Evolutionary conservation across 805 yeast species (phyloP).

Genomic region (Clavispora santaluciae): DNA sequence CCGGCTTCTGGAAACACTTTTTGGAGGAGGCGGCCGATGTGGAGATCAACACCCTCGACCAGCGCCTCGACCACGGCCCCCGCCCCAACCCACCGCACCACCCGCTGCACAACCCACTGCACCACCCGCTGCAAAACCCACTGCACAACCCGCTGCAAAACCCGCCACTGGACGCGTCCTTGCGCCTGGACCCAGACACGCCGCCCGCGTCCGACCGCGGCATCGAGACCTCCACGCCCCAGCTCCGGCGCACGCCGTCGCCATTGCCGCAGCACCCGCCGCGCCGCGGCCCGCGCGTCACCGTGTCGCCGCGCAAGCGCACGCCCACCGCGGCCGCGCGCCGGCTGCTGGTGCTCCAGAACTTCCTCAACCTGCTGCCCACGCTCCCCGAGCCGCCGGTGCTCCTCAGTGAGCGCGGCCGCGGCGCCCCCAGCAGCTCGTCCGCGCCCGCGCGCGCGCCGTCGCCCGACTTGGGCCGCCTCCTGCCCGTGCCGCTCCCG

Average conservation of each 20-base stretch:
- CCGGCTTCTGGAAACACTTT: slow-evolving; percentile 71
- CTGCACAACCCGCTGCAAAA: not conserved
- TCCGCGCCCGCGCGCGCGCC: slow-evolving; percentile 7
- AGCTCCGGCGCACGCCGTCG: slow-evolving; percentile 13
- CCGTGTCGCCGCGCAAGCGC: slow-evolving; percentile 22
- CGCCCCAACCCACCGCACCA: slow-evolving; percentile 1
- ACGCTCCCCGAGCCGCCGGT: slow-evolving; percentile 42
- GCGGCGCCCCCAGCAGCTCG: slow-evolving; percentile 10
- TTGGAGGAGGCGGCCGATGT: slow-evolving; percentile 73
- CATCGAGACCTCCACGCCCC: slow-evolving; percentile 27
- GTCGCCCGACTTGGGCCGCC: slow-evolving; percentile 8
- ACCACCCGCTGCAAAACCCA: not conserved
- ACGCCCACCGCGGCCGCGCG: slow-evolving; percentile 8
- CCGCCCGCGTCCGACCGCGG: slow-evolving; percentile 4
- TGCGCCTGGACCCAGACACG: slow-evolving; percentile 5
- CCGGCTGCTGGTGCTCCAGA: slow-evolving; percentile 29
- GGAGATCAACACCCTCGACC: slow-evolving; percentile 51
- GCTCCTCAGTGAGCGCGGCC: slow-evolving; percentile 32
- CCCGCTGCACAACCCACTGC: not conserved
- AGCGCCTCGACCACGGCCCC: slow-evolving; percentile 18
- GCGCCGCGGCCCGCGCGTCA: slow-evolving; percentile 1
- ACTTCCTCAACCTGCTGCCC: slow-evolving; percentile 37
- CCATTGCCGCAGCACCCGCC: slow-evolving; percentile 2
- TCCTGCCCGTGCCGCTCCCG: slow-evolving; percentile 13
- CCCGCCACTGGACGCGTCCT: not conserved